Evolutionary conservation across 768 basidiomycete genomes (phyloP), one percentile per base, ranked within the genome.

Genomic region (Coprinellus micaceus): DNA sequence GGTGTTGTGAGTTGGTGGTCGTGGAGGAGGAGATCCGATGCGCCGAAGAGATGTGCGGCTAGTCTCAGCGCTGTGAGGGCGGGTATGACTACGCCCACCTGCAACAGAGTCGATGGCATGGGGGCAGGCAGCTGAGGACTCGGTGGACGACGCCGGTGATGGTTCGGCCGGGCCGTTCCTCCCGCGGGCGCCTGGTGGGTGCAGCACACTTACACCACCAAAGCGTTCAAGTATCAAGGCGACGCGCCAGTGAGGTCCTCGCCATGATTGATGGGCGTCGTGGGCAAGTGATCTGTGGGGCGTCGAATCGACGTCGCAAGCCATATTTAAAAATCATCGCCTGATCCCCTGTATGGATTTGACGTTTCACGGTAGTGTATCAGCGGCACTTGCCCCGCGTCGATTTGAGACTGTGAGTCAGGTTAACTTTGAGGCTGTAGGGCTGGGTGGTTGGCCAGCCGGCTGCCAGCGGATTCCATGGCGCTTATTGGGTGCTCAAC

Each of bases 1-100:
- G 93, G 89, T 6, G 92, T 91, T 0, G 88, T 82, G 17, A 97
- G 74, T 64, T 91, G 87, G 44, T 86, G 87, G 62, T 93, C 82
- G 62, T 87, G 75, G 60, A 81, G 80, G 9, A 95, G 72, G 6
- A 73, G 62, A 21, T 73, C 73, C 9, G 80, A 78, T 2, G 86
- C 62, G 11, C 78, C 75, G 2, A 80, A 73, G 12, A 79, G 70
- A 0, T 82, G 77, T 43, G 91, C 73, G 17, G 81, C 67, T 24
- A 87, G 65, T 58, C 88, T 75, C 36, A 74, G 71, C 25, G 67
- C 72, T 36, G 78, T 74, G 29, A 88, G 70, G 15, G 69, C 64
- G 17, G 72, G 69, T 53, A 83, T 75, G 36, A 67, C 63, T 40
- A 70, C 59, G 49, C 49, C 33, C 7, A 29, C 15, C 4, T 19